Percentiles rank a stretch among this genome's conserved stretches.
Conservation (phyloP, 768 basidiomycete species). For the Phaeotremella fagi region DNA sequence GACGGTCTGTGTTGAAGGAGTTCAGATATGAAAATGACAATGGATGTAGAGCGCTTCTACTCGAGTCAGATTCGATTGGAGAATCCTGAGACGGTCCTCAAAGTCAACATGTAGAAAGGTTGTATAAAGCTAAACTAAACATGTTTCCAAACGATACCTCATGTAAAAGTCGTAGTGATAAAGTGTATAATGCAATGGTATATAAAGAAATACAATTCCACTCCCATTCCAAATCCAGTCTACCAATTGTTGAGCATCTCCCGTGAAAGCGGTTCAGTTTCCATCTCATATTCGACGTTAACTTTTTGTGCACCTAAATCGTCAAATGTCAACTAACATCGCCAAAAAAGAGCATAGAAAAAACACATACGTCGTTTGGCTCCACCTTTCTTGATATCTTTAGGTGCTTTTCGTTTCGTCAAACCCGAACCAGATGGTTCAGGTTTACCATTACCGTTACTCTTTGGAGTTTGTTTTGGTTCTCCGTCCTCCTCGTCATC, state of each 20-base stretch:
- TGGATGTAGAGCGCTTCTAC: too few relatives aligned
- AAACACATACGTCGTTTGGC: slow-evolving; percentile 10
- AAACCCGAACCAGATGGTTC: slow-evolving; percentile 13
- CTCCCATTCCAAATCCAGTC: too few relatives aligned
- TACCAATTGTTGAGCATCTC: slow-evolving; percentile 51
- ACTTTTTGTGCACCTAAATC: slow-evolving; percentile 67
- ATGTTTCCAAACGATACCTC: too few relatives aligned
- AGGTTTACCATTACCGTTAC: slow-evolving; percentile 60
- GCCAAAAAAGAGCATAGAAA: not conserved
- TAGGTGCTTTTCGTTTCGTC: slow-evolving; percentile 42
- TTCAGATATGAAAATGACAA: too few relatives aligned
- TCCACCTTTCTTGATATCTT: slow-evolving; percentile 7
- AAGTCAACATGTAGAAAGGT: too few relatives aligned
- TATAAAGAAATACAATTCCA: too few relatives aligned
- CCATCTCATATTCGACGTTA: slow-evolving; percentile 95
- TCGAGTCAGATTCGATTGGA: too few relatives aligned
- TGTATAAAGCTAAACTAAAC: too few relatives aligned
- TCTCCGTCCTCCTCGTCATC: slow-evolving; percentile 52
- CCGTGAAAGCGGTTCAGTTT: slow-evolving; percentile 58
- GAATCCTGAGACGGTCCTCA: too few relatives aligned
- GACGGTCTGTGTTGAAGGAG: too few relatives aligned
- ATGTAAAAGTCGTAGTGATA: too few relatives aligned
- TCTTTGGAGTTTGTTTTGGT: slow-evolving; percentile 52
- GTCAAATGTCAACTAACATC: not conserved
- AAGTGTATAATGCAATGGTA: not conserved